Conservation (phyloP, 2,329 filamentous ascomycete genomes). For the Lachnellula willkommii region DNA sequence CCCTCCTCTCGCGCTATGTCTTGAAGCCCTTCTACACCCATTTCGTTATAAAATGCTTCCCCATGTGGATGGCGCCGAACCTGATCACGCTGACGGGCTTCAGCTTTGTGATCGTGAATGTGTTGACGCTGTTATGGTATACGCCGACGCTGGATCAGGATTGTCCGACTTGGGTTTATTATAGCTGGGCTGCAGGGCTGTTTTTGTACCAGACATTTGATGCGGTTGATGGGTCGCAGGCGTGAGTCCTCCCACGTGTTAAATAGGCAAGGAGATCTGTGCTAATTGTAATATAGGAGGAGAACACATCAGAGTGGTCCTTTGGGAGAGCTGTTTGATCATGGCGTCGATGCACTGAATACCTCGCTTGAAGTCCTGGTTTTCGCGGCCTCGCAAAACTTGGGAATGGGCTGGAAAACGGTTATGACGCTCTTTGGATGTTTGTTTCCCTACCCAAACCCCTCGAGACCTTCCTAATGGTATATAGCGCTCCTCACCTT, state of each 20-base stretch:
- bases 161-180: conserved; percentile 93
- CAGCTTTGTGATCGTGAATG: conserved; percentile 80
- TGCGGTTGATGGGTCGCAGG: conserved; percentile 90
- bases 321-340: conserved; percentile 92
- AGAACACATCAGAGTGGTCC: conserved; percentile 90
- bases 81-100: conserved; percentile 89
- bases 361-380: conserved; percentile 89
- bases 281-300: conserved; percentile 46
- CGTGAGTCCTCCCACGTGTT: conserved; percentile 49
- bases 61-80: conserved; percentile 88
- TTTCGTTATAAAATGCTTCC: conserved; percentile 89
- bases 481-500: conserved; percentile 79
- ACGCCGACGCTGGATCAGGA: conserved; percentile 90
- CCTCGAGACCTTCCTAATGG: conserved; percentile 7
- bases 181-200: conserved; percentile 79
- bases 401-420: conserved; percentile 88
- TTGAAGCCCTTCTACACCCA: conserved; percentile 97
- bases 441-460: conserved; percentile 37
- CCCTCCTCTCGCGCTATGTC: conserved; percentile 83
- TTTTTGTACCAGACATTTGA: conserved; percentile 99
- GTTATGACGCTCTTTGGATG: conserved; percentile 77
- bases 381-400: conserved; percentile 87
- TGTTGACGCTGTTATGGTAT: conserved; percentile 92
- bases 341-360: conserved; percentile 94
- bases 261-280: not conserved